These are phyloP conservation scores for Theobroma grandiflorum DNA, from an alignment of 441 rosid species.

Conservation along the genomic window DNA sequence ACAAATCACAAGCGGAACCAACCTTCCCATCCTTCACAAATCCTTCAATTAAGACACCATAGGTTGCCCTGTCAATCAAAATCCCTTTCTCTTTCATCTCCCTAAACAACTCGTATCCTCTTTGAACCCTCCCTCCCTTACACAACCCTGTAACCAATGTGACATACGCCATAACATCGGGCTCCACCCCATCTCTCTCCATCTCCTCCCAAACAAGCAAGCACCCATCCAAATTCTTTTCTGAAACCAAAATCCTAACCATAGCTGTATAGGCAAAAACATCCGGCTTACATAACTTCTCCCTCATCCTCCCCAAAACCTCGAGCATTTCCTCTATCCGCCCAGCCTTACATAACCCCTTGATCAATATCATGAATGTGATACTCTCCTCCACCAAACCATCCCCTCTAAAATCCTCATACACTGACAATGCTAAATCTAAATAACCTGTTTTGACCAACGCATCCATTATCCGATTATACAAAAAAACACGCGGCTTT, in stretches of 20 bases:
- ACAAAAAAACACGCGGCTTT: slow-evolving; percentile 74
- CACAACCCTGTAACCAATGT: slow-evolving; percentile 76
- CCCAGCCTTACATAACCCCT: slow-evolving; percentile 81
- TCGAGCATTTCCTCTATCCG: slow-evolving; percentile 65
- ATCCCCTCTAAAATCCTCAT: slow-evolving; percentile 72
- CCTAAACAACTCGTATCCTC: slow-evolving; percentile 68
- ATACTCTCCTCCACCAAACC: slow-evolving; percentile 80
- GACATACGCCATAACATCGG: slow-evolving; percentile 87
- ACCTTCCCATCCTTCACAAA: slow-evolving; percentile 72
- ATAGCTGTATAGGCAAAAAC: slow-evolving; percentile 90
- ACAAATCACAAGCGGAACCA: slow-evolving; percentile 70
- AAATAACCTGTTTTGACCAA: slow-evolving; percentile 68
- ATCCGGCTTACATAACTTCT: slow-evolving; percentile 75
- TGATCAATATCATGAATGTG: slow-evolving; percentile 78
- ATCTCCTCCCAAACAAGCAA: slow-evolving; percentile 86
- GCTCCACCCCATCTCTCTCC: slow-evolving; percentile 69
- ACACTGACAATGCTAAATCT: slow-evolving; percentile 78
- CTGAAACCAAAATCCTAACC: slow-evolving; percentile 61
- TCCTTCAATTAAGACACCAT: slow-evolving; percentile 69
- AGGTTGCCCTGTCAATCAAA: slow-evolving; percentile 78
- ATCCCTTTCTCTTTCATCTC: slow-evolving; percentile 77
- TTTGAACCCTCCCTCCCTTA: slow-evolving; percentile 62
- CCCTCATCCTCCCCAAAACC: slow-evolving; percentile 75
- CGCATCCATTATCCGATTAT: slow-evolving; percentile 80
- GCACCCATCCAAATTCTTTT: slow-evolving; percentile 75